Percentiles rank a stretch among this genome's conserved stretches.
phyloP scores from a whole-genome alignment of 2,329 filamentous ascomycete genomes.

The Tolypocladium capitatum region DNA sequence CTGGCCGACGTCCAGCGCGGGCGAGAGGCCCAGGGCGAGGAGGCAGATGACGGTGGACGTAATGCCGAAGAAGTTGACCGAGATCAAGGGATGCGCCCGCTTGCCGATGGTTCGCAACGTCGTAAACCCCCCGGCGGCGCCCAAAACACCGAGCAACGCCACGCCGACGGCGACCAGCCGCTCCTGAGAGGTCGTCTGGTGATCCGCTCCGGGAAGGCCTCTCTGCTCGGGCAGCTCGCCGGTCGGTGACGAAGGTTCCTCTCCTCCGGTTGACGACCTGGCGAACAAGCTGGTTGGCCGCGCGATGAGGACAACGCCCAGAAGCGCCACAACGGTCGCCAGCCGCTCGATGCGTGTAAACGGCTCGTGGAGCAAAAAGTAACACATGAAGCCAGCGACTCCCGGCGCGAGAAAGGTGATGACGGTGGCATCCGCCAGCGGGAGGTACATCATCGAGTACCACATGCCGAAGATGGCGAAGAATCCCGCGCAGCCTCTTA shows the following conservation, averaged over 20 bases:
- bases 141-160: conserved; percentile 65
- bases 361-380: conserved; percentile 58
- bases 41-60: conserved; percentile 57
- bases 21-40: conserved; percentile 41
- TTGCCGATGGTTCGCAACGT: conserved; percentile 69
- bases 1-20: conserved; percentile 30
- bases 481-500: conserved; percentile 56
- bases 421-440: conserved; percentile 76
- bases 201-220: conserved; percentile 17
- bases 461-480: conserved; percentile 72
- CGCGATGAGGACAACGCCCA: conserved; percentile 74
- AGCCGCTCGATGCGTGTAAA: conserved; percentile 69
- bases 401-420: conserved; percentile 78
- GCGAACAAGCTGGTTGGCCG: conserved; percentile 48
- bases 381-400: conserved; percentile 68
- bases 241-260: conserved; percentile 8
- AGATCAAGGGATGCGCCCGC: conserved; percentile 69
- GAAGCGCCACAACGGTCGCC: conserved; percentile 59
- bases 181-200: conserved; percentile 42
- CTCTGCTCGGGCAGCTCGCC: neutral
- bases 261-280: conserved; percentile 3
- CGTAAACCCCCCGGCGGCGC: conserved; percentile 60
- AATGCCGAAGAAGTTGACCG: conserved; percentile 69
- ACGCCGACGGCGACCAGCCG: conserved; percentile 57
- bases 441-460: conserved; percentile 57